phyloP scores from a whole-genome alignment of 2,329 filamentous ascomycete genomes.

The Aspergillus sp. region DNA sequence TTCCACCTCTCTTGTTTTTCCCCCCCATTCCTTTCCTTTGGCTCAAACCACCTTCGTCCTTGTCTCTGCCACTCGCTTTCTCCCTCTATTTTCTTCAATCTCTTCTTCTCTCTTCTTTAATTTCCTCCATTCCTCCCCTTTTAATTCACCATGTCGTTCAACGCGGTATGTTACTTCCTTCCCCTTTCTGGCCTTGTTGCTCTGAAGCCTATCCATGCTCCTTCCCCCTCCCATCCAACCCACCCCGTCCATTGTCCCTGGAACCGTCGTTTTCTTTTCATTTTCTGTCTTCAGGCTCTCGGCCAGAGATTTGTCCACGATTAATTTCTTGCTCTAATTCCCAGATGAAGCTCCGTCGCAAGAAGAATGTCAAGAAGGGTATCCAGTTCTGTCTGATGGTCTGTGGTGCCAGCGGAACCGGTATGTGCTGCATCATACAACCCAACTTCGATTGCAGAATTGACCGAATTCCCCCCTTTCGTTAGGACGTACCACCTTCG shows the following conservation, averaged over 20 bases:
- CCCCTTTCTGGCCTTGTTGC: constrained; percentile 26
- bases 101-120: constrained; percentile 22
- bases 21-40: constrained; percentile 13
- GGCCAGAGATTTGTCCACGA: constrained; percentile 3
- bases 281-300: neutral
- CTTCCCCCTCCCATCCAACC: constrained; percentile 10
- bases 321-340: constrained; percentile 18
- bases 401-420: constrained; percentile 96
- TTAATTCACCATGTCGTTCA: constrained; percentile 53
- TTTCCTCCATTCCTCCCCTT: constrained; percentile 24
- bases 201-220: constrained; percentile 19
- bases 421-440: constrained; percentile 54
- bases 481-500: constrained; percentile 92
- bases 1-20: constrained; percentile 3
- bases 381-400: constrained; percentile 99
- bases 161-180: constrained; percentile 50
- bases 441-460: constrained; percentile 12
- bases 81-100: constrained; percentile 21
- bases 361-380: constrained; percentile 99
- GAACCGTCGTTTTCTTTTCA: neutral
- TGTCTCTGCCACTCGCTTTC: constrained; percentile 24
- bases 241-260: constrained; percentile 23
- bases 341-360: constrained; percentile 94
- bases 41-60: constrained; percentile 16
- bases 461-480: constrained; percentile 12